Evolutionary conservation across 2,329 filamentous ascomycete species (phyloP).

Genomic region (Colletotrichum cordylinicola): DNA sequence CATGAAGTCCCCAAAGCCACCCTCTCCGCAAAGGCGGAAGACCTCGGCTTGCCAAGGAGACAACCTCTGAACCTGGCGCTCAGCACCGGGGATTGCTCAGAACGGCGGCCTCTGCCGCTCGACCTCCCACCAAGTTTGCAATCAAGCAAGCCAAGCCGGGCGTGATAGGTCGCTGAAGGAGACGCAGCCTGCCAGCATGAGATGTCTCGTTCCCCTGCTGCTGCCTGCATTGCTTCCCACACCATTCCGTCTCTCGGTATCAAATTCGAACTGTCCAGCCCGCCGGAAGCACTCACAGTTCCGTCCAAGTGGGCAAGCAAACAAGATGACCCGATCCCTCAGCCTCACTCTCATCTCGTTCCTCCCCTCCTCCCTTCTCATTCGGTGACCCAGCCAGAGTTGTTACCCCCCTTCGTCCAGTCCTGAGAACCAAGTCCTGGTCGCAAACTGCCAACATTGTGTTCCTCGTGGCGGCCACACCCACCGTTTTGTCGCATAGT

Average conservation of each 20-base stretch:
- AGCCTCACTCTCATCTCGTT: background rate
- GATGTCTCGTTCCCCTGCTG: background rate
- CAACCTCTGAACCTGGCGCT: background rate
- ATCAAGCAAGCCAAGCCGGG: background rate
- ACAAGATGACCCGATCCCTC: background rate
- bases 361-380: background rate
- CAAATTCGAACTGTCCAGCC: background rate
- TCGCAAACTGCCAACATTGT: background rate
- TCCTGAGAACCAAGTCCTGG: background rate
- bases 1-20: background rate
- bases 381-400: background rate
- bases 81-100: background rate
- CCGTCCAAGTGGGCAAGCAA: background rate
- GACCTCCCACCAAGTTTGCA: background rate
- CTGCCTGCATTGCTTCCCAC: background rate
- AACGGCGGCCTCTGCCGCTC: background rate
- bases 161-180: background rate
- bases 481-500: background rate
- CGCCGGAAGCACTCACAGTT: background rate
- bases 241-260: background rate
- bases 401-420: background rate
- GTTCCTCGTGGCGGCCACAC: conserved; percentile 1
- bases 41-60: background rate
- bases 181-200: background rate
- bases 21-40: background rate